Evolutionary conservation across 495 filamentous ascomycete genomes (phyloP), one percentile per base, ranked within the genome.

Genomic region (Penicillium macrosclerotiorum): DNA sequence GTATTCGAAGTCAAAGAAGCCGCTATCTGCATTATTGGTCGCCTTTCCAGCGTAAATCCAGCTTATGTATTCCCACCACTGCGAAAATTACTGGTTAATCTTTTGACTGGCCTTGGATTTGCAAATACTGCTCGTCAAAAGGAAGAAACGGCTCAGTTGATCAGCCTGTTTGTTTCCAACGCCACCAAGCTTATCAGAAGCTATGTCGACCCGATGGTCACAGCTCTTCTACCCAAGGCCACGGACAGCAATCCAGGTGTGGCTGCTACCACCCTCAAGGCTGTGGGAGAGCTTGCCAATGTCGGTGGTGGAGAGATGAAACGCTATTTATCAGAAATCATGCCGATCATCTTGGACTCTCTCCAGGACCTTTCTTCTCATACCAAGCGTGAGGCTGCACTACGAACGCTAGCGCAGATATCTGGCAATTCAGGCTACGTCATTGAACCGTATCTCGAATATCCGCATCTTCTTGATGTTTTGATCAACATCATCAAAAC

Each of bases 341-440:
- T 97, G 93, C 86, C 86, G 4, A 90, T 95, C 41, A 94, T 98
- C 58, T 80, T 99, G 45, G 83, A 90, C 46, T 86, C 90, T 8
- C 71, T 99, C 35, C 90, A 97, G 69, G 93, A 97, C 59, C 84
- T 95, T 45, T 86, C 89, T 52, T 95, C 91, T 7, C 80, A 86
- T 39, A 72, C 79, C 19, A 96, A 96, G 64, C 83, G 93, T 37
- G 90, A 95, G 61, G 88, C 94, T 4, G 92, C 94, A 7, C 73
- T 99, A 34, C 84, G 86, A 45, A 94, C 93, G 0, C 77, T 99
- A 1, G 93, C 91, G 13, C 90, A 96, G 62, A 69, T 99, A 11
- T 88, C 93, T 5, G 92, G 89, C 58, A 95, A 92, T 60, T 88
- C 90, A 14, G 92, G 94, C 48, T 99, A 99, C 68, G 93, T 99